phyloP scores from a whole-genome alignment of 139 green algal genomes.

The Picochlorum sp. region DNA sequence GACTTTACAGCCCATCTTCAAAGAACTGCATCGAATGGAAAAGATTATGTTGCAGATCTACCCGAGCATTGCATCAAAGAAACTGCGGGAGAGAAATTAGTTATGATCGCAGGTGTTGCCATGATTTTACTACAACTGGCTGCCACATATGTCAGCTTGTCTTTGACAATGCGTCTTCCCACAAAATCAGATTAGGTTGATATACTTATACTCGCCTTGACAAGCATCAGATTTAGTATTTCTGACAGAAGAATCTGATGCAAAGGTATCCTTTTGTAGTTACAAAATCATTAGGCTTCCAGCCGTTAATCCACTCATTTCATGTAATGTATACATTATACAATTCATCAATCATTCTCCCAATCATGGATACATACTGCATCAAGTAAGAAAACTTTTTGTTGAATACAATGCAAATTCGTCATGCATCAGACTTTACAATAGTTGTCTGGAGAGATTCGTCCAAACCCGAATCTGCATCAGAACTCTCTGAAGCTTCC shows the following conservation, averaged over 20 bases:
- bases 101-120: slow-evolving; percentile 6
- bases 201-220: not conserved
- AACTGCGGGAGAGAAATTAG: slow-evolving; percentile 5
- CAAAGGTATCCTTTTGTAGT: not conserved
- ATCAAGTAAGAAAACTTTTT: not conserved
- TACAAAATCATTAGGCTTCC: no score
- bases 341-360: no score
- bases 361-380: not conserved
- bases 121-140: slow-evolving; percentile 18
- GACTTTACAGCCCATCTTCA: slow-evolving; percentile 8
- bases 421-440: no score
- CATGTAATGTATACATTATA: no score
- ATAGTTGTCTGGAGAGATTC: no score
- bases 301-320: no score
- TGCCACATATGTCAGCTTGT: slow-evolving; percentile 19
- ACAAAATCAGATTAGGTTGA: slow-evolving; percentile 19
- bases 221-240: not conserved
- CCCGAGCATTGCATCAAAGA: slow-evolving; percentile 28
- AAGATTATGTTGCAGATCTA: slow-evolving; percentile 10
- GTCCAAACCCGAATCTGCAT: not conserved
- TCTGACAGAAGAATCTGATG: not conserved
- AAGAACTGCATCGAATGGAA: not conserved
- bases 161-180: slow-evolving; percentile 16
- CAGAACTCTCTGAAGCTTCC: not conserved
- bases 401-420: no score